These are phyloP conservation scores for Knoxia roxburghii DNA, from an alignment of 257 asterid species.

Conservation along the genomic window DNA sequence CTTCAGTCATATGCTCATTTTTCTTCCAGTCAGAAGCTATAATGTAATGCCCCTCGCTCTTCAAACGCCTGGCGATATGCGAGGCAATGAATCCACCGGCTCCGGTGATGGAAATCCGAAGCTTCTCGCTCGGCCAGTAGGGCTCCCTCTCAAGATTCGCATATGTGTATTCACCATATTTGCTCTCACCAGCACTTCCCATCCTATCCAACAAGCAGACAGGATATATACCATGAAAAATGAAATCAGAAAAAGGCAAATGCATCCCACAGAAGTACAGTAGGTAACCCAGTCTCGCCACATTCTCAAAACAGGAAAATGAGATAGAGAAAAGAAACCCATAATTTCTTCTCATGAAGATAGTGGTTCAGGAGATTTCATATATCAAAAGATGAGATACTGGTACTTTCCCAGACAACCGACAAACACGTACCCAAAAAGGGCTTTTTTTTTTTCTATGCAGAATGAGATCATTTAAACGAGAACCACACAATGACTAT, in stretches of 20 bases:
- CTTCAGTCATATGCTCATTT: conserved; percentile 81
- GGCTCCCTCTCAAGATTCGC: conserved; percentile 68
- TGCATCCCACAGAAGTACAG: not conserved
- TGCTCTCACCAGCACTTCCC: conserved; percentile 44
- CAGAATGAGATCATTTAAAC: not conserved
- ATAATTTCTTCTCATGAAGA: not conserved
- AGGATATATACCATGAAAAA: not conserved
- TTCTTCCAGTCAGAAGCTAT: conserved; percentile 90
- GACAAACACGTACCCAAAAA: too few species aligned
- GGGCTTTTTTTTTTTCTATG: too few species aligned
- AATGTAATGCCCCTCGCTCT: conserved; percentile 71
- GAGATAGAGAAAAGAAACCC: not conserved
- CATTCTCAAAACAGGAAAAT: not conserved
- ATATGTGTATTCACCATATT: conserved; percentile 54
- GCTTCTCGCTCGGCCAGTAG: conserved; percentile 71
- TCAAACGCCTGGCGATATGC: conserved; percentile 74
- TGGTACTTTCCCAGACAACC: too few species aligned
- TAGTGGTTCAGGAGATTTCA: not conserved
- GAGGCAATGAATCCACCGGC: conserved; percentile 87
- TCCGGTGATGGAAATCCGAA: conserved; percentile 67
- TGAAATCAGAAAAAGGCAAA: not conserved
- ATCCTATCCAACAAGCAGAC: conserved; percentile 33
- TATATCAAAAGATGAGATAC: too few species aligned
- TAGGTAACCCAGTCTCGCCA: not conserved
- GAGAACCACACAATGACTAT: not conserved